Base-by-base conservation (phyloP, 108 stramenopile species). In the Mediolabrus comicus region DNA sequence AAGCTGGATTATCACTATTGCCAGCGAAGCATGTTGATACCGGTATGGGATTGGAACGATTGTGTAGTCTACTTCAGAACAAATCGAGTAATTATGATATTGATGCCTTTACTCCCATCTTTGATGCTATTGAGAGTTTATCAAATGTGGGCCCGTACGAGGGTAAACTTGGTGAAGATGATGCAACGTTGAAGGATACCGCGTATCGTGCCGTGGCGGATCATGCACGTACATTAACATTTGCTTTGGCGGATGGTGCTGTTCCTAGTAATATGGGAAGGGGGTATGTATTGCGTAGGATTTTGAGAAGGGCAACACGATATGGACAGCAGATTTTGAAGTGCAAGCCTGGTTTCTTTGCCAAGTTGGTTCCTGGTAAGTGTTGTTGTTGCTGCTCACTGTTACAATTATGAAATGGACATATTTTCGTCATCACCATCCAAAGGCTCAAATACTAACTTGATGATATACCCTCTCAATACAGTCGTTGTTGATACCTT, bases 131-230 rank as follows among this genome's bases (percentile, higher is more conserved):
- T 35, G 84, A 89, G 14, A 71, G 79, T 54, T 80, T 75, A 46
- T 71, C 89, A 26, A 39, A 72, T 16, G 84, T 83, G 29, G 89
- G 85, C 13, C 67, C 90, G 4, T 98, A 98, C 79, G 75, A 69
- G 26, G 97, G 97, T n/a, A 65, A 82, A 61, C 53, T 98, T 24
- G 94, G 89, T 10, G 85, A 81, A 10, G 96, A 96, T 16, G 98
- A 99, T 81, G 64, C 34, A 0, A 84, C 80, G 11, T 75, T 89
- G 62, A 75, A 86, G 62, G 98, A 99, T 84, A 99, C 96, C 66
- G 98, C 98, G 30, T 99, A 99, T 75, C 86, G 98, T 9, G 98
- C 95, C 34, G 89, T 98, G 53, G 97, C 97, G 43, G 98, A 99
- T 86, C 98, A 99, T 72, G 96, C 94, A 28, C 85, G 98, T 25